Conservation (phyloP, 164 flowering plant species). For the Annona cherimola region DNA sequence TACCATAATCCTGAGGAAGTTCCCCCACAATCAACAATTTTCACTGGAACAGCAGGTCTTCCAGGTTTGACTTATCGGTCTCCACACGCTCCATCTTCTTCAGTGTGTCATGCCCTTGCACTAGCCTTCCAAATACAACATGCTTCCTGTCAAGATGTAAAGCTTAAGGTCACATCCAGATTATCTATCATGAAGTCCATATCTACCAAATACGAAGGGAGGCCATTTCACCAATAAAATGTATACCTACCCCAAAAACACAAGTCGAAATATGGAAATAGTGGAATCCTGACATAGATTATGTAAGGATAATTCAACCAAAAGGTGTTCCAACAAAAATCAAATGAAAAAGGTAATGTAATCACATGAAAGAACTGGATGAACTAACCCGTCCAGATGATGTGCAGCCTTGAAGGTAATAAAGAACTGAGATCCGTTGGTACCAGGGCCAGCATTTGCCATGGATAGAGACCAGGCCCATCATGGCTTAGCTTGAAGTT, state of each 20-base stretch:
- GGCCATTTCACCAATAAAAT: neutral
- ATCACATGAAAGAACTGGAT: neutral
- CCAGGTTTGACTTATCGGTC: conserved; percentile 52
- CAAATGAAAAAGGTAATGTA: neutral
- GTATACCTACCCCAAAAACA: neutral
- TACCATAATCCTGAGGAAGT: conserved; percentile 30
- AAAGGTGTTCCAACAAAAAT: neutral
- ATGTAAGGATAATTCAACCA: neutral
- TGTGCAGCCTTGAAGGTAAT: conserved; percentile 70
- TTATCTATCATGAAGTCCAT: neutral
- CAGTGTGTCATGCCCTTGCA: conserved; percentile 65
- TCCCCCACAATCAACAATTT: conserved; percentile 82
- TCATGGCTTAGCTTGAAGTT: conserved; percentile 68
- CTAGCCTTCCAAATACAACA: conserved; percentile 88
- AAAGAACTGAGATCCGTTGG: conserved; percentile 75
- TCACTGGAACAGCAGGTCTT: conserved; percentile 60
- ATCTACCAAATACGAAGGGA: neutral
- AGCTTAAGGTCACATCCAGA: neutral
- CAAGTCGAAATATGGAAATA: neutral
- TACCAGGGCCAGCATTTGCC: conserved; percentile 73
- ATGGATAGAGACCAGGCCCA: conserved; percentile 80
- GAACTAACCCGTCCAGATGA: conserved; percentile 80
- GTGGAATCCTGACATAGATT: conserved; percentile 6
- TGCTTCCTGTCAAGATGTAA: conserved; percentile 47
- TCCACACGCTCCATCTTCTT: conserved; percentile 69